phyloP scores from a whole-genome alignment of 73 alveolate genomes.

The Stentor coeruleus region DNA sequence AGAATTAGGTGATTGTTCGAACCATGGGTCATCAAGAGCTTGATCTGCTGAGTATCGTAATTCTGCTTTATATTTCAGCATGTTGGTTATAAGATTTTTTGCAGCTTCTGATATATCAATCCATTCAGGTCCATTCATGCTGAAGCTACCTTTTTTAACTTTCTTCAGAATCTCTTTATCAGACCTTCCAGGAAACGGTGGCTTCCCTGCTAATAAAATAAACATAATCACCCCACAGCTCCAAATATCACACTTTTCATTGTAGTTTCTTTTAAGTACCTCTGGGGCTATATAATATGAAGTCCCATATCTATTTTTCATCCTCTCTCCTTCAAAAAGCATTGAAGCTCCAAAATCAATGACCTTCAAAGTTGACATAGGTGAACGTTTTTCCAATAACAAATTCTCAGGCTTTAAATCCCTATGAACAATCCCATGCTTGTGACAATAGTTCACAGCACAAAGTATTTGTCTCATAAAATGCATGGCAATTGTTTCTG shows the following conservation, averaged over 20 bases:
- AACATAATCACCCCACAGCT: conserved; percentile 71
- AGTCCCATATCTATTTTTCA: conserved; percentile 56
- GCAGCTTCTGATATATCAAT: no score
- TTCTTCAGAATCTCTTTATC: no score
- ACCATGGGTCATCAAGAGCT: conserved; percentile 34
- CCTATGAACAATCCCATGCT: conserved; percentile 65
- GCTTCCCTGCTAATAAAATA: conserved; percentile 73
- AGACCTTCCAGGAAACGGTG: conserved; percentile 76
- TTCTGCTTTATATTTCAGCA: conserved; percentile 28
- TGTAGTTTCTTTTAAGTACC: conserved; percentile 37
- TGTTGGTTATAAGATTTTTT: conserved; percentile 26
- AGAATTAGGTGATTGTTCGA: no score
- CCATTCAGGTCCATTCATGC: conserved; percentile 27
- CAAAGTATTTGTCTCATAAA: conserved; percentile 56
- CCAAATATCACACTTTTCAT: conserved; percentile 78
- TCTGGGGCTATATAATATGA: conserved; percentile 74
- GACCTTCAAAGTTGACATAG: conserved; percentile 41
- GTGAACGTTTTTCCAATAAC: conserved; percentile 45
- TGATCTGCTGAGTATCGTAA: conserved; percentile 31
- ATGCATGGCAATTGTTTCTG: conserved; percentile 60
- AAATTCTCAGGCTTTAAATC: conserved; percentile 77
- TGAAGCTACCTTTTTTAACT: conserved; percentile 58
- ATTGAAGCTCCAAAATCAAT: conserved; percentile 69
- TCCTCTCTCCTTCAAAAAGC: conserved; percentile 35
- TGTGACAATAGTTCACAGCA: conserved; percentile 67